Conservation (phyloP, 2,329 filamentous ascomycete species). For the Apiospora phragmitis region DNA sequence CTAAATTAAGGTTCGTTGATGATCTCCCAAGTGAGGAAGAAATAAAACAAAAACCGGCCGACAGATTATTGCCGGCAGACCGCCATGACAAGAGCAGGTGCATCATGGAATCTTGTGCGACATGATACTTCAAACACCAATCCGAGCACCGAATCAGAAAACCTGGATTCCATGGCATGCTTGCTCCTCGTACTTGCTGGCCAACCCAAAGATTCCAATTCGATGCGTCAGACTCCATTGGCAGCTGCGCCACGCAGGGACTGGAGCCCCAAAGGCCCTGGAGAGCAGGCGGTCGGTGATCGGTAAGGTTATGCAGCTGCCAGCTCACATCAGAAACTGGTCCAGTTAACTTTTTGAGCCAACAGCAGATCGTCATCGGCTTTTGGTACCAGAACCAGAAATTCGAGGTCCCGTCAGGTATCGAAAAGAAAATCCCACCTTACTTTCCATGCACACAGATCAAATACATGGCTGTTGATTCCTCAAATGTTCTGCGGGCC, state of each 20-base stretch:
- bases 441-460: neutral
- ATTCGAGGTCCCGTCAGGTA: neutral
- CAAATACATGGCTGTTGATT: neutral
- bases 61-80: neutral
- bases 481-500: neutral
- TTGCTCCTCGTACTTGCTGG: neutral
- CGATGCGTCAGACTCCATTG: constrained; percentile 4
- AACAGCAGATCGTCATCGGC: constrained; percentile 4
- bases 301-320: neutral
- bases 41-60: neutral
- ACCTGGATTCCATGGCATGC: neutral
- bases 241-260: constrained; percentile 2
- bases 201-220: neutral
- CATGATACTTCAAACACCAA: constrained; percentile 2
- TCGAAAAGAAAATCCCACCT: neutral
- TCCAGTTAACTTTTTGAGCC: neutral
- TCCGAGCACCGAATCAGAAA: neutral
- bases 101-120: neutral
- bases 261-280: neutral
- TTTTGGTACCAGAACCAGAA: neutral
- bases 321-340: constrained; percentile 1
- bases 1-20: constrained; percentile 2
- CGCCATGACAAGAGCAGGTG: neutral
- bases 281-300: neutral
- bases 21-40: neutral